Evolutionary conservation across 257 asterid species (phyloP).

Genomic region (Catharanthus roseus): DNA sequence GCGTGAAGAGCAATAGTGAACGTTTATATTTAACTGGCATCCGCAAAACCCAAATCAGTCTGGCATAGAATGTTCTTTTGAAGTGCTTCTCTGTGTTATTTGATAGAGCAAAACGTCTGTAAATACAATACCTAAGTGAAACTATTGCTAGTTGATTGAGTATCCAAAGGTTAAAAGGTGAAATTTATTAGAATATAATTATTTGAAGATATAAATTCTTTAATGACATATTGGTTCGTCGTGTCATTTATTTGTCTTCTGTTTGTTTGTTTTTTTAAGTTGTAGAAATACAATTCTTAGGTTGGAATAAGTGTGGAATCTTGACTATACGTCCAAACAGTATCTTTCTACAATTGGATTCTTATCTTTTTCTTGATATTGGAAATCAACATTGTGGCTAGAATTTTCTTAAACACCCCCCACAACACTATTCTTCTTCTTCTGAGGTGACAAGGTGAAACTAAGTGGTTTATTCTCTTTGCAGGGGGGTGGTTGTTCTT

Average conservation of each 20-base stretch:
- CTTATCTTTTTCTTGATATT: neutral
- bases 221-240: neutral
- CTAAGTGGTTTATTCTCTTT: constrained; percentile 2
- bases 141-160: neutral
- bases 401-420: no score
- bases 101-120: neutral
- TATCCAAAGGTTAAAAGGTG: neutral
- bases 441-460: neutral
- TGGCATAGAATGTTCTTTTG: no score
- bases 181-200: neutral
- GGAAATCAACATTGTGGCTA: no score
- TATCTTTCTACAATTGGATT: neutral
- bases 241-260: neutral
- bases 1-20: neutral
- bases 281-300: neutral
- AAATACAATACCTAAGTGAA: neutral
- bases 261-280: neutral
- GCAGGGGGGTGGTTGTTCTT: constrained; percentile 71
- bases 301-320: neutral
- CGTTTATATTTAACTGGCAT: neutral
- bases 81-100: no score
- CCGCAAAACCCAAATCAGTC: neutral
- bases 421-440: no score
- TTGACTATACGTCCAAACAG: neutral
- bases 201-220: neutral